Conservation (phyloP, 2,329 filamentous ascomycete species). For the Cercospora sesami region DNA sequence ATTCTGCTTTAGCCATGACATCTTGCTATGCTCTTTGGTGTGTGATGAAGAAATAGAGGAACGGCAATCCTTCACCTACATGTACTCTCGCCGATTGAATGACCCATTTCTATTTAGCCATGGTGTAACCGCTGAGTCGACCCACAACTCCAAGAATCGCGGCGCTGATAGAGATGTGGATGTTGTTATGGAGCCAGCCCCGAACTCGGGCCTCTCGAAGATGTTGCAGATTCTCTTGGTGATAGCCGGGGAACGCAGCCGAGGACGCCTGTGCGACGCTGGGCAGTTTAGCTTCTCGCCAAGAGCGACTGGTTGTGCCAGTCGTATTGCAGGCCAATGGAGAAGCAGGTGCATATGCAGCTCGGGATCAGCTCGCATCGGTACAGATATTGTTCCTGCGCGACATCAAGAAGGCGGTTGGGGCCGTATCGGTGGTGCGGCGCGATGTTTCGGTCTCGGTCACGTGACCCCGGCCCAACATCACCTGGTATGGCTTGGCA, state of each 20-base stretch:
- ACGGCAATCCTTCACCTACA: constrained; percentile 3
- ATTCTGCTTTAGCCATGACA: constrained; percentile 19
- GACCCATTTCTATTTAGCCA: not conserved
- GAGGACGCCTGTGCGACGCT: not conserved
- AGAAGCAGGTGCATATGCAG: not conserved
- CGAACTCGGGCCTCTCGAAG: not conserved
- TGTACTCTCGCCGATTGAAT: not conserved
- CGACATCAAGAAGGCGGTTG: not conserved
- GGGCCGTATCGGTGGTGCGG: too few species aligned
- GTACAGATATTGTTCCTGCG: not conserved
- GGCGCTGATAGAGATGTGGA: not conserved
- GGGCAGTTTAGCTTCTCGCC: not conserved
- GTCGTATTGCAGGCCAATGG: not conserved
- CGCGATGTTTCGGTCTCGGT: too few species aligned
- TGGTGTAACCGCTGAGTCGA: constrained; percentile 8
- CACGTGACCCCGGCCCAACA: too few species aligned
- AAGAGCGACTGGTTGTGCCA: not conserved
- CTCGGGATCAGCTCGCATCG: not conserved
- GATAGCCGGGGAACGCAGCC: not conserved
- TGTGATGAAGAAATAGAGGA: not conserved
- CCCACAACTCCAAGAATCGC: constrained; percentile 3
- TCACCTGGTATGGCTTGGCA: too few species aligned
- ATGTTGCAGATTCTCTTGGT: not conserved
- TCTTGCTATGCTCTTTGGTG: not conserved
- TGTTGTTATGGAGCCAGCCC: not conserved